A percentile compares a stretch with the other conserved stretches of the same genome.
Evolutionary conservation across 192 early-diverging fungal genomes (phyloP).

Genomic region (Podila horticola): DNA sequence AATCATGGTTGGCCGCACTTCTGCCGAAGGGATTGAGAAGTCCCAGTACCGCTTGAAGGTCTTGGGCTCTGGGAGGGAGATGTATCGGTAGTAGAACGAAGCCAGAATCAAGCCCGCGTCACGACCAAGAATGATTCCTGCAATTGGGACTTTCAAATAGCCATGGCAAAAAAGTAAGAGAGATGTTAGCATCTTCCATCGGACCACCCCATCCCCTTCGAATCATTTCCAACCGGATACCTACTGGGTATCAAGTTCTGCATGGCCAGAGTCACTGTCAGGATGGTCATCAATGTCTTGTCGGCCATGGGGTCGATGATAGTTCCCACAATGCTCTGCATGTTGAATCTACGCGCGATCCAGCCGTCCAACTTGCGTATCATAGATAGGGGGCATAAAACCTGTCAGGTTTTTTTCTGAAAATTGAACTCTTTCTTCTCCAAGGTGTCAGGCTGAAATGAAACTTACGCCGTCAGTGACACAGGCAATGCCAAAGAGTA

Average conservation of each 20-base stretch:
- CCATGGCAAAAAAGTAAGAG: constrained; percentile 9
- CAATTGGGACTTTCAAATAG: constrained; percentile 70
- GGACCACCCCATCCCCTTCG: not conserved
- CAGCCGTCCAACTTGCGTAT: constrained; percentile 76
- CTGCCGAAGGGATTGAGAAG: constrained; percentile 88
- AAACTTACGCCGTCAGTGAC: constrained; percentile 80
- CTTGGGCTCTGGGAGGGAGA: constrained; percentile 88
- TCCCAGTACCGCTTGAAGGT: constrained; percentile 88
- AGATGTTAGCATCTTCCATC: not conserved
- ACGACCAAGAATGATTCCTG: constrained; percentile 84
- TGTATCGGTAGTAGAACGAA: constrained; percentile 87
- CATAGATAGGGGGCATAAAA: not conserved
- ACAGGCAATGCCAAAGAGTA: constrained; percentile 82
- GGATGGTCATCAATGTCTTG: constrained; percentile 90
- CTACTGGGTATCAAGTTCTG: constrained; percentile 78
- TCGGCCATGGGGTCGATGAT: constrained; percentile 95
- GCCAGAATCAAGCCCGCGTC: constrained; percentile 84
- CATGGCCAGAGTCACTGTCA: constrained; percentile 82
- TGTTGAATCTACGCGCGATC: constrained; percentile 88
- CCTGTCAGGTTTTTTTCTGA: not conserved
- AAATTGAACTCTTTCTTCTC: not conserved
- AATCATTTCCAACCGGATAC: not conserved
- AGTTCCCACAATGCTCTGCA: constrained; percentile 87
- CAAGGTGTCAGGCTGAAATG: not conserved
- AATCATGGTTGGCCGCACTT: constrained; percentile 88